Base-by-base conservation (phyloP, 495 filamentous ascomycete species). In the Podospora didyma region DNA sequence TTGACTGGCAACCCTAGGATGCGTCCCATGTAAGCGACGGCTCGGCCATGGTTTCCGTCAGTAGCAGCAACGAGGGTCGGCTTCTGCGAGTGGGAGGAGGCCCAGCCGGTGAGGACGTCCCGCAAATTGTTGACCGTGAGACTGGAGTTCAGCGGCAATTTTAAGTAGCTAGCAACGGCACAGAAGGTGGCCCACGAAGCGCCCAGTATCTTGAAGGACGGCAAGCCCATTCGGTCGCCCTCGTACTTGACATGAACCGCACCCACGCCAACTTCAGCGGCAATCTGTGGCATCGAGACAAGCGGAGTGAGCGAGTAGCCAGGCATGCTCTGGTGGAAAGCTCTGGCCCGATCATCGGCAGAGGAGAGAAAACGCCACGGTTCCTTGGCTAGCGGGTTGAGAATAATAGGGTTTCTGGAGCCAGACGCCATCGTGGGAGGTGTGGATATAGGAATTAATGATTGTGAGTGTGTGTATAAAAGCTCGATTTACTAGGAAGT, bases 171-270 rank as follows among this genome's bases (percentile, higher is more conserved):
- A 2, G 69, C 64, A 5, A 90, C 51, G 6, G 83, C 82, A 35
- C 79, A 78, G 59, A 82, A 84, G 46, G 78, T 74, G 0, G 79
- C 85, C 86, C 86, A 92, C n/a, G 85, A 86, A 0, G 89, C 88
- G 9, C 88, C 89, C 0, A 90, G 79, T 39, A 89, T 84, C 66
- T 92, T 92, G 78, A 90, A 91, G 0, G 87, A 78, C 0, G 87
- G 85, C 1, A 92, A 79, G 1, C 85, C 79, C 56, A 85, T 75
- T 23, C 83, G 73, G 51, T 68, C 64, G 46, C 75, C 81, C 60
- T 87, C 82, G 61, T 86, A 78, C 62, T 88, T 86, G 49, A 86
- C 65, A 56, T 78, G 72, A 42, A 89, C 73, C 12, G 75, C 61
- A 0, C 68, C 68, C 19, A 89, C 66, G 0, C 79, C 79, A 1